These are phyloP conservation scores for Tuber melanosporum DNA, from an alignment of 495 filamentous ascomycete species.

Conservation along the genomic window DNA sequence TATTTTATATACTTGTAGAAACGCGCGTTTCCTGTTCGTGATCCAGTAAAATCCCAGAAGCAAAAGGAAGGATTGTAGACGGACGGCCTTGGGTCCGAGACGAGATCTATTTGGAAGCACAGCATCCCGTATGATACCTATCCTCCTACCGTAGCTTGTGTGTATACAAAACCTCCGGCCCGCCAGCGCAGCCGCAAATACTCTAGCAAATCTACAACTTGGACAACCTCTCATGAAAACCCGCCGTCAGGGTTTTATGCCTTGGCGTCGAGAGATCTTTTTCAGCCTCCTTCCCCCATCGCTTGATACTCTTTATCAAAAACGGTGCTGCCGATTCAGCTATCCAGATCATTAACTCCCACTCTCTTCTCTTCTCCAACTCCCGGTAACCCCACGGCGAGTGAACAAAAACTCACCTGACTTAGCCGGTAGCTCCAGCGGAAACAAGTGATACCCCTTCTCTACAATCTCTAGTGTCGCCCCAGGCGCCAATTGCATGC, in stretches of 20 bases:
- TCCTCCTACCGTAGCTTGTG: not conserved
- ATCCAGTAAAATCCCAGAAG: too few species aligned
- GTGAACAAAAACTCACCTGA: constrained; percentile 44
- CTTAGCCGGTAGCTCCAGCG: constrained; percentile 66
- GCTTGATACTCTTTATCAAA: constrained; percentile 56
- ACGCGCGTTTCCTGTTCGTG: too few species aligned
- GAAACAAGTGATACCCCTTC: constrained; percentile 70
- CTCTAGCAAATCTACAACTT: constrained; percentile 10
- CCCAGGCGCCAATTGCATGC: constrained; percentile 59
- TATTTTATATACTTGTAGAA: not conserved
- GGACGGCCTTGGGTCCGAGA: not conserved
- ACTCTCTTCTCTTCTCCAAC: not conserved
- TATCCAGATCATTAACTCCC: constrained; percentile 5
- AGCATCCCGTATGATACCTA: too few species aligned
- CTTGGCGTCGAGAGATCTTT: constrained; percentile 53
- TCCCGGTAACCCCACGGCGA: not conserved
- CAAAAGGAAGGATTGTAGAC: not conserved
- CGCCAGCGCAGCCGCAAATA: not conserved
- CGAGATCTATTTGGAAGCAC: too few species aligned
- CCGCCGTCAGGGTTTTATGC: constrained; percentile 54
- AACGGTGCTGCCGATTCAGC: constrained; percentile 59
- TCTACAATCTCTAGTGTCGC: constrained; percentile 60
- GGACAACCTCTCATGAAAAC: constrained; percentile 52
- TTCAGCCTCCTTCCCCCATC: constrained; percentile 60
- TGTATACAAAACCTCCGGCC: not conserved